Conservation (phyloP, 768 basidiomycete species). For the Naganishia vaughanmartiniae region DNA sequence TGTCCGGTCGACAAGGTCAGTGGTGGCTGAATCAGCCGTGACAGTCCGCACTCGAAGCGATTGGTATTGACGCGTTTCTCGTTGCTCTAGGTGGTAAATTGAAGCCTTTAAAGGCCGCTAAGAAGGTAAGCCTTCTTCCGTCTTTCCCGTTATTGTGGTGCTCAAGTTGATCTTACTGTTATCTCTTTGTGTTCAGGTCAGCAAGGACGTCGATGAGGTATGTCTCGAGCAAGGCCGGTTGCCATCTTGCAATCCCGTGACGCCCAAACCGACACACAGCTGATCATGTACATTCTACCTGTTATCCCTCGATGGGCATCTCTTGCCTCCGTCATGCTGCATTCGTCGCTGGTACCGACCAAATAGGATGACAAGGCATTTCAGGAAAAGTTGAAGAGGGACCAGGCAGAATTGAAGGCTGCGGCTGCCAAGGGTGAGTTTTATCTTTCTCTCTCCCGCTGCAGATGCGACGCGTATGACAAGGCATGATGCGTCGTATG, state of each 20-base stretch:
- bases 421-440: slow-evolving; percentile 33
- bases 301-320: neutral
- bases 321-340: too few species aligned
- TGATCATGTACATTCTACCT: neutral
- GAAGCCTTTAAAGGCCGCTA: slow-evolving; percentile 39
- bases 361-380: slow-evolving; percentile 35
- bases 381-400: slow-evolving; percentile 31
- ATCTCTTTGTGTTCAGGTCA: neutral
- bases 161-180: neutral
- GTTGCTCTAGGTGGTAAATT: slow-evolving; percentile 36
- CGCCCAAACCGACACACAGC: neutral
- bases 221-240: neutral
- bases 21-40: too few species aligned
- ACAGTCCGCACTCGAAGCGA: neutral
- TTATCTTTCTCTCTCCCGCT: neutral
- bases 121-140: slow-evolving; percentile 32
- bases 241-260: neutral
- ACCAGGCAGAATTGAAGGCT: slow-evolving; percentile 37
- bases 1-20: slow-evolving; percentile 20
- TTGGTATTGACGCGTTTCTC: neutral
- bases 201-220: slow-evolving; percentile 17
- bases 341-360: neutral
- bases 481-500: neutral
- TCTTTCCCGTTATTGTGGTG: neutral
- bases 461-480: neutral